Conservation (phyloP, 78 protist species). For the Pigoraptor vietnamica region DNA sequence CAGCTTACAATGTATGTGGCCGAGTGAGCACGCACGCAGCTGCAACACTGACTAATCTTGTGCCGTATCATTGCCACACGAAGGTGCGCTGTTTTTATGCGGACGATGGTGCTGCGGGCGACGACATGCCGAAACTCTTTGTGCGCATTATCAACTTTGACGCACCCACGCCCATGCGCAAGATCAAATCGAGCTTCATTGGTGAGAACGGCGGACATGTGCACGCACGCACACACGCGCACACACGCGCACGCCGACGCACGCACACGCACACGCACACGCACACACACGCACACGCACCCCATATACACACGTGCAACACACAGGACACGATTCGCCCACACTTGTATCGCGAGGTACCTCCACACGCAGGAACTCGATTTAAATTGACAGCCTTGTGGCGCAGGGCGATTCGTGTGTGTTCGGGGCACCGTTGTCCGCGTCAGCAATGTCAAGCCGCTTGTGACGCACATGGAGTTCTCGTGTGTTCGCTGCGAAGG, state of each 20-base stretch:
- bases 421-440: constrained; percentile 88
- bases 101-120: background rate
- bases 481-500: constrained; percentile 58
- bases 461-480: constrained; percentile 59
- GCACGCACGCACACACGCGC: background rate
- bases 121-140: background rate
- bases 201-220: background rate
- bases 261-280: background rate
- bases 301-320: too few relatives aligned
- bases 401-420: constrained; percentile 47
- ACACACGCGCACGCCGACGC: background rate
- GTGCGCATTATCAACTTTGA: background rate
- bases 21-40: background rate
- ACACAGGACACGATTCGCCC: too few relatives aligned
- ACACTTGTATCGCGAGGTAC: too few relatives aligned
- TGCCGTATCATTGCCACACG: too few relatives aligned
- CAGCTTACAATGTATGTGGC: background rate
- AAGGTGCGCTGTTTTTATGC: background rate
- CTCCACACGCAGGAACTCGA: too few relatives aligned
- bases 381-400: too few relatives aligned
- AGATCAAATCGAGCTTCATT: background rate
- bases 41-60: background rate
- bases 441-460: constrained; percentile 72
- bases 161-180: background rate
- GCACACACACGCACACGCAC: too few relatives aligned